A percentile compares a stretch with the other conserved stretches of the same genome.
These are phyloP conservation scores for Tetracentron sinense DNA, from an alignment of 164 flowering plant genomes.

Conservation along the genomic window DNA sequence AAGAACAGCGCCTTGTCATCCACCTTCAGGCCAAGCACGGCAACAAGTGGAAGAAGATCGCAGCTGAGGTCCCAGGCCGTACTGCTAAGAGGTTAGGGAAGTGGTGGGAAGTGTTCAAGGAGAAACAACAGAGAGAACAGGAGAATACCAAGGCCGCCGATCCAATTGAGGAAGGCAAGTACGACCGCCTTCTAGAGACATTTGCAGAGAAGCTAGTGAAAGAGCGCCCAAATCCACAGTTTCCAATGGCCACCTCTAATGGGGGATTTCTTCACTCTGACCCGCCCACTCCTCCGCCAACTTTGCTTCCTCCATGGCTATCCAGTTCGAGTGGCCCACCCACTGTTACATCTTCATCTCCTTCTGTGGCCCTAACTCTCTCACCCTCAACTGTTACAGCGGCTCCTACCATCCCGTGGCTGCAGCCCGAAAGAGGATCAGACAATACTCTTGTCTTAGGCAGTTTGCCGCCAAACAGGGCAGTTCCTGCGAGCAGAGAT, in stretches of 20 bases:
- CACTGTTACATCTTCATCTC: constrained; percentile 54
- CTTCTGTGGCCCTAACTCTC: constrained; percentile 75
- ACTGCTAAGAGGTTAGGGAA: constrained; percentile 89
- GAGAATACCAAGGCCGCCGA: constrained; percentile 37
- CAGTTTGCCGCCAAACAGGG: constrained; percentile 25
- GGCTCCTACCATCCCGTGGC: constrained; percentile 51
- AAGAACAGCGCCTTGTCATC: constrained; percentile 80
- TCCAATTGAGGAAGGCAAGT: constrained; percentile 61
- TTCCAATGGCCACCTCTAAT: constrained; percentile 67
- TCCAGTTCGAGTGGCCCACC: constrained; percentile 43
- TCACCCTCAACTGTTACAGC: constrained; percentile 59
- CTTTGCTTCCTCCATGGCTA: constrained; percentile 79
- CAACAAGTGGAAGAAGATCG: constrained; percentile 94
- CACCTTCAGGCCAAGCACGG: constrained; percentile 88
- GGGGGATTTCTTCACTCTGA: constrained; percentile 57
- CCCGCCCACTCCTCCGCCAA: constrained; percentile 37
- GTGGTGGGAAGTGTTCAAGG: constrained; percentile 98
- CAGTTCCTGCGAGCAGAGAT: constrained; percentile 28
- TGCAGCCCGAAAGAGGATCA: constrained; percentile 41
- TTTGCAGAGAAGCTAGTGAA: constrained; percentile 87
- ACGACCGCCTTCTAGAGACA: constrained; percentile 75
- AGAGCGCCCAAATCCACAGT: constrained; percentile 38
- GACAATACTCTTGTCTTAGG: constrained; percentile 29
- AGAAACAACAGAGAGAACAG: constrained; percentile 72
- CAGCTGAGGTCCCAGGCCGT: constrained; percentile 82